phyloP scores from a whole-genome alignment of 2,329 filamentous ascomycete genomes.

The Herpotrichia juniperi region DNA sequence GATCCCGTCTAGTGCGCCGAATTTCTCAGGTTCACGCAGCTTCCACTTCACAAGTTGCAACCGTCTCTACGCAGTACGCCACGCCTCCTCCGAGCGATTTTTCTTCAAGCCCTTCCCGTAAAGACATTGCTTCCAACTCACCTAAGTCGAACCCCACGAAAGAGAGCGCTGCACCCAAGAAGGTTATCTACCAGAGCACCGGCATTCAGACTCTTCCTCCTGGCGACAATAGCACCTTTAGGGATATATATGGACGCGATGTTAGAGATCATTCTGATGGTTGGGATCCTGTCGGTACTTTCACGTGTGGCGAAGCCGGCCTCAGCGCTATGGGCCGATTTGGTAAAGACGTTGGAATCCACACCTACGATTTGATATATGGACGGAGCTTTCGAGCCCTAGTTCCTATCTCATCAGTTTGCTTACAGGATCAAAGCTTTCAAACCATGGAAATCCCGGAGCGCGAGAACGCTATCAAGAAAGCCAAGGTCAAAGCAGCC shows the following conservation, averaged over 20 bases:
- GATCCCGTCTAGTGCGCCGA: too few relatives aligned
- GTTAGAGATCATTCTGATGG: background rate
- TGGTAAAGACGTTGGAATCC: background rate
- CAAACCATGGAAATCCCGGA: background rate
- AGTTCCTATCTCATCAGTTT: background rate
- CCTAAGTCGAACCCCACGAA: too few relatives aligned
- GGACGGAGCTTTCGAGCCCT: background rate
- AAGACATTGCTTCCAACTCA: background rate
- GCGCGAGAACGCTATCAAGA: background rate
- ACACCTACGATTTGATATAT: background rate
- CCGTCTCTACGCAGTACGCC: too few relatives aligned
- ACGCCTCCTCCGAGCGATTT: background rate
- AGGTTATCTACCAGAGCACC: background rate
- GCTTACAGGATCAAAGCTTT: background rate
- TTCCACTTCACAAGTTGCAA: too few relatives aligned
- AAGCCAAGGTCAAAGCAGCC: background rate
- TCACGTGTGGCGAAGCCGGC: background rate
- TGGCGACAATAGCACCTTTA: background rate
- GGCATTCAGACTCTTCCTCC: background rate
- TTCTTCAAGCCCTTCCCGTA: background rate
- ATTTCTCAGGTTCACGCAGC: too few relatives aligned
- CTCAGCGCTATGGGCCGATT: background rate
- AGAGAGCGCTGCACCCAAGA: background rate
- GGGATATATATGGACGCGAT: background rate
- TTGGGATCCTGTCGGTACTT: background rate